phyloP scores from a whole-genome alignment of 2,329 filamentous ascomycete genomes.

The Monilinia fructigena region DNA sequence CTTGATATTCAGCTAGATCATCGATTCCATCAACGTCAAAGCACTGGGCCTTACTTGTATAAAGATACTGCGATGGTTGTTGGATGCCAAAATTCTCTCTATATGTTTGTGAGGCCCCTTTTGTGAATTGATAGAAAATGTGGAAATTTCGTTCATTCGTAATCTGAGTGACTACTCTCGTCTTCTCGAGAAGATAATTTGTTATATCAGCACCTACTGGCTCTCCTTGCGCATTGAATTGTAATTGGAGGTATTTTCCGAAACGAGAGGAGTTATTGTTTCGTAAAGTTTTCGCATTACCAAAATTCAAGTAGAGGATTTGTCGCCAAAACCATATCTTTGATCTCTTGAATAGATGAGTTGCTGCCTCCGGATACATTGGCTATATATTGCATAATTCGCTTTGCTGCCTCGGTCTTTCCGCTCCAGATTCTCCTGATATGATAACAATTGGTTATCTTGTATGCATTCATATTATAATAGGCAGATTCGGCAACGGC shows the following conservation, averaged over 20 bases:
- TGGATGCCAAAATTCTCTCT: conserved; percentile 87
- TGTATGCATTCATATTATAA: conserved; percentile 99
- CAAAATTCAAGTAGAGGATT: conserved; percentile 97
- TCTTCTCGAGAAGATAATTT: conserved; percentile 95
- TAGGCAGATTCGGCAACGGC: conserved; percentile 94
- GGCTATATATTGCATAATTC: conserved; percentile 99
- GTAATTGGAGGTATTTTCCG: conserved; percentile 95
- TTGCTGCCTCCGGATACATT: conserved; percentile 80
- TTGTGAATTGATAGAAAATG: conserved; percentile 99
- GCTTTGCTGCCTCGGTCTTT: conserved; percentile 97
- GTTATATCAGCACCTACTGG: conserved; percentile 96
- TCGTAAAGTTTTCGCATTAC: conserved; percentile 94
- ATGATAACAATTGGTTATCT: conserved; percentile 99
- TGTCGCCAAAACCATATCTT: conserved; percentile 98
- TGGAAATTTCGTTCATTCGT: conserved; percentile 96
- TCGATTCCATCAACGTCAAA: conserved; percentile 93
- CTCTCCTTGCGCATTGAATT: conserved; percentile 90
- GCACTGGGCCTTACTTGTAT: conserved; percentile 92
- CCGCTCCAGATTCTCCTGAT: conserved; percentile 94
- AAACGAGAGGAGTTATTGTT: conserved; percentile 99
- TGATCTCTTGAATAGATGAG: conserved; percentile 85
- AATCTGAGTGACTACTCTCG: conserved; percentile 92
- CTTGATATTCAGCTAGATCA: conserved; percentile 81
- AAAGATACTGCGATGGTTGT: conserved; percentile 86
- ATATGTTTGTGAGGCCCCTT: conserved; percentile 85